Percentiles rank a stretch among this genome's conserved stretches.
phyloP scores from a whole-genome alignment of 1,139 yeast genomes.

The Nakaseomyces glabratus region DNA sequence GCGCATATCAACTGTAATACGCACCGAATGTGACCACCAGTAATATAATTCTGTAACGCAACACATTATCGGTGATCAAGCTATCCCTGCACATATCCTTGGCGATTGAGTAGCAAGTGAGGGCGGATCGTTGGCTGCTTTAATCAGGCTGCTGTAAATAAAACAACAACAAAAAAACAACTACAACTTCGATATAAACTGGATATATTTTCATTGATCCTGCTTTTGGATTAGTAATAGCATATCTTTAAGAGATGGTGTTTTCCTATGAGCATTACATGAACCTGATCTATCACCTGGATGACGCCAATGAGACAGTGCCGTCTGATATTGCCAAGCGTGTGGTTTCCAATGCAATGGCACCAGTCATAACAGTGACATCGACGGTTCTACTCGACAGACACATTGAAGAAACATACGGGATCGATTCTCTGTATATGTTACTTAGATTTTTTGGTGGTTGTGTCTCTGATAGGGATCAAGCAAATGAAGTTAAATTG shows the following conservation, averaged over 20 bases:
- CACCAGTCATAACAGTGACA: slow-evolving; percentile 30
- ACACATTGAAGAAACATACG: slow-evolving; percentile 23
- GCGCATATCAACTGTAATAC: too few species aligned
- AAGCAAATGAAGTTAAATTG: slow-evolving; percentile 18
- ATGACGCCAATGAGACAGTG: slow-evolving; percentile 21
- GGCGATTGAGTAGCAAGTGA: too few species aligned
- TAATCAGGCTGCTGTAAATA: too few species aligned
- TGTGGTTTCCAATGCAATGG: slow-evolving; percentile 28
- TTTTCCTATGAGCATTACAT: slow-evolving; percentile 30
- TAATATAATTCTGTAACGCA: too few species aligned
- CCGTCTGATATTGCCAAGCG: slow-evolving; percentile 30
- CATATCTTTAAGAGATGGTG: neutral
- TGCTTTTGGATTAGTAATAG: too few species aligned
- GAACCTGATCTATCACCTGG: slow-evolving; percentile 27
- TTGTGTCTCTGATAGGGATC: slow-evolving; percentile 31
- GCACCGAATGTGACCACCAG: too few species aligned
- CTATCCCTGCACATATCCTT: too few species aligned
- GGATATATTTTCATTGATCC: too few species aligned
- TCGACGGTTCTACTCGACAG: slow-evolving; percentile 25
- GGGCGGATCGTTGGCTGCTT: too few species aligned
- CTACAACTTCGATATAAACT: too few species aligned
- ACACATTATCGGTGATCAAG: too few species aligned
- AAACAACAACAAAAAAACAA: too few species aligned
- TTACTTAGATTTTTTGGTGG: slow-evolving; percentile 29
- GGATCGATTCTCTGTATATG: slow-evolving; percentile 27